Percentiles rank a stretch among this genome's conserved stretches.
Conservation (phyloP, 192 early-diverging fungal genomes). For the Phlyctochytrium bullatum region DNA sequence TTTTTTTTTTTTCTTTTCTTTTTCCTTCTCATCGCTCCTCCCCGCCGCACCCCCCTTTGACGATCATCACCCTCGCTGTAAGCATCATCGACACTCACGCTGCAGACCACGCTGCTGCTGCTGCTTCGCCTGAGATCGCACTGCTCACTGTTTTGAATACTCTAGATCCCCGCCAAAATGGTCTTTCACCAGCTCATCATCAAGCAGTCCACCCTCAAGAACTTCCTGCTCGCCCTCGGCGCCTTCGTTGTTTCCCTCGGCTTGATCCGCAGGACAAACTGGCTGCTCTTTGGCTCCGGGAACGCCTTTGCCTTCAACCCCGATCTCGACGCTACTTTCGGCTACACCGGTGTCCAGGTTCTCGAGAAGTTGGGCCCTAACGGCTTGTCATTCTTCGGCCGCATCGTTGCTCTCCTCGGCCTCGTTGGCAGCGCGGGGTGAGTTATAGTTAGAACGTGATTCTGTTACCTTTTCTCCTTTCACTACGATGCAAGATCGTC, state of each 20-base stretch:
- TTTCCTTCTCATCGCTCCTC: background rate
- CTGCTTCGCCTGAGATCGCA: no score
- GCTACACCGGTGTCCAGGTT: conserved; percentile 15
- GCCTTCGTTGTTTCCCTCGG: conserved; percentile 11
- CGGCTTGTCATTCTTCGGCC: background rate
- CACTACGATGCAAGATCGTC: background rate
- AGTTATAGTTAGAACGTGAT: no score
- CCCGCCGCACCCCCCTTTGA: background rate
- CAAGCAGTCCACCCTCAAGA: conserved; percentile 8
- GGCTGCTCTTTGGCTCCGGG: conserved; percentile 4
- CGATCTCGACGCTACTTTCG: conserved; percentile 13
- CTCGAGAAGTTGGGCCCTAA: background rate
- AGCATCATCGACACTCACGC: no score
- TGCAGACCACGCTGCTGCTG: no score
- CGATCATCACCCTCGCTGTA: no score
- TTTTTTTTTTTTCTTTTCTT: background rate
- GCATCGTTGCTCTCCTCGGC: background rate
- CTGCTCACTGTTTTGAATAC: no score
- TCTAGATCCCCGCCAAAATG: no score
- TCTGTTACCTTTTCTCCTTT: background rate
- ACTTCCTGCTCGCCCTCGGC: conserved; percentile 13
- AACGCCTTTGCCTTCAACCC: conserved; percentile 9
- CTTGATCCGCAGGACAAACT: conserved; percentile 6
- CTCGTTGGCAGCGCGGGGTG: conserved; percentile 15
- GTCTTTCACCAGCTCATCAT: background rate